These are phyloP conservation scores for Pisolithus thermaeus DNA, from an alignment of 1,284 basidiomycete genomes.

Conservation along the genomic window DNA sequence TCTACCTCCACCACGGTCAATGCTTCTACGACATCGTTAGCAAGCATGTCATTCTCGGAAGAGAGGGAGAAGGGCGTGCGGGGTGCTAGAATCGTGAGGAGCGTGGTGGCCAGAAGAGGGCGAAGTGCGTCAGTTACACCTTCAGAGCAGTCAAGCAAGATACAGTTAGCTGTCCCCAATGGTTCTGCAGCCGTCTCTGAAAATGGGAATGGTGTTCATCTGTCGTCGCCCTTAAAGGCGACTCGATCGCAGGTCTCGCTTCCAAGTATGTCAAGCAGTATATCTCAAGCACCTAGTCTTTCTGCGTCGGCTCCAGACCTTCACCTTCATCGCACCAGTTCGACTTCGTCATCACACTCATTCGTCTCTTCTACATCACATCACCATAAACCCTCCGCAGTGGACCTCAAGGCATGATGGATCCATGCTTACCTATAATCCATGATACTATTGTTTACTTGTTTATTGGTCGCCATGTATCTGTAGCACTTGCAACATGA, in stretches of 20 bases:
- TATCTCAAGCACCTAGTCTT: conserved; percentile 8
- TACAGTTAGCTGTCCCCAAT: conserved; percentile 10
- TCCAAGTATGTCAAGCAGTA: conserved; percentile 5
- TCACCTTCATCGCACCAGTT: conserved; percentile 6
- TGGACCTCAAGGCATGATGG: conserved; percentile 15
- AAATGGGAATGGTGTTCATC: conserved; percentile 22
- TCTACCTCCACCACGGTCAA: conserved; percentile 29
- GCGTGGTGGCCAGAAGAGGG: conserved; percentile 44
- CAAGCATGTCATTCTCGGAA: conserved; percentile 14
- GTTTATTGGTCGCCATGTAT: conserved; percentile 22
- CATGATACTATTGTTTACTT: conserved; percentile 10
- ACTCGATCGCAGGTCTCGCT: conserved; percentile 9
- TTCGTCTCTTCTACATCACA: conserved; percentile 7
- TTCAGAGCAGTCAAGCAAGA: conserved; percentile 18
- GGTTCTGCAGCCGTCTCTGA: conserved; percentile 8
- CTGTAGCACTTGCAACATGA: conserved; percentile 10
- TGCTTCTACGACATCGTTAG: conserved; percentile 41
- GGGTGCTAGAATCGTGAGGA: conserved; percentile 49
- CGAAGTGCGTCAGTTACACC: conserved; percentile 30
- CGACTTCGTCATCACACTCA: conserved; percentile 4
- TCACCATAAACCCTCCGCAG: conserved; percentile 5
- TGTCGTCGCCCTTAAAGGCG: conserved; percentile 19
- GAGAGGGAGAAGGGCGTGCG: conserved; percentile 25
- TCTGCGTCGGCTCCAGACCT: conserved; percentile 27
- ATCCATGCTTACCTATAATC: conserved; percentile 10